A percentile compares a stretch with the other conserved stretches of the same genome.
Conservation (phyloP, 305 asterid species). For the Solanum hybrid region DNA sequence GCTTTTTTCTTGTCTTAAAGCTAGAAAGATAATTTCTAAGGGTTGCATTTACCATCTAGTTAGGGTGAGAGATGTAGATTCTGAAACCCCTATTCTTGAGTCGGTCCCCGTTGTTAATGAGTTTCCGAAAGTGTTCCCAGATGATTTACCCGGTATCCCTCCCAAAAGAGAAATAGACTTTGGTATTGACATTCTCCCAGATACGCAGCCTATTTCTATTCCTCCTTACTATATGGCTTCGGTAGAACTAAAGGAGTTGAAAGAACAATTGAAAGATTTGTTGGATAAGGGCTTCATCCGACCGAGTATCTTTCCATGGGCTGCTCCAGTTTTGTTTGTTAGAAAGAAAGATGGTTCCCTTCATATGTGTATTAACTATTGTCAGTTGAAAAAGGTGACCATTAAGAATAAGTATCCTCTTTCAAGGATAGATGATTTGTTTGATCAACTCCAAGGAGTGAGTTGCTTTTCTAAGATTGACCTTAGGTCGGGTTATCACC, state of each 20-base stretch:
- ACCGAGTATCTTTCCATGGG: background rate
- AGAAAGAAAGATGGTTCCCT: background rate
- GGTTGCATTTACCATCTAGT: background rate
- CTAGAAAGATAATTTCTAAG: background rate
- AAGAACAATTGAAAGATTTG: background rate
- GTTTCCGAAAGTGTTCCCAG: background rate
- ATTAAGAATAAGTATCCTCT: background rate
- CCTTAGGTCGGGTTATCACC: background rate
- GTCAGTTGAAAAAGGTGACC: background rate
- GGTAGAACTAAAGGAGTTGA: background rate
- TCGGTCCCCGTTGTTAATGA: background rate
- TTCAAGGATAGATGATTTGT: background rate
- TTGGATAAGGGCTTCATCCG: background rate
- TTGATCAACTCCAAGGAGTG: background rate
- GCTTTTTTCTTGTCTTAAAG: background rate
- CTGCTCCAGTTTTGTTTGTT: background rate
- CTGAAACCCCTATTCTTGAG: background rate
- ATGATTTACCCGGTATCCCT: background rate
- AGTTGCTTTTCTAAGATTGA: background rate
- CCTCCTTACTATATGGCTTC: background rate
- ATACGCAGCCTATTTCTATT: background rate
- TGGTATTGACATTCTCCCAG: background rate
- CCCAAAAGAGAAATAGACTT: background rate
- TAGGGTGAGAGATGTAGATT: background rate
- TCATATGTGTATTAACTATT: background rate